A percentile compares a stretch with the other conserved stretches of the same genome.
These are phyloP conservation scores for Mimosa pudica DNA, from an alignment of 306 rosid species.

Conservation along the genomic window DNA sequence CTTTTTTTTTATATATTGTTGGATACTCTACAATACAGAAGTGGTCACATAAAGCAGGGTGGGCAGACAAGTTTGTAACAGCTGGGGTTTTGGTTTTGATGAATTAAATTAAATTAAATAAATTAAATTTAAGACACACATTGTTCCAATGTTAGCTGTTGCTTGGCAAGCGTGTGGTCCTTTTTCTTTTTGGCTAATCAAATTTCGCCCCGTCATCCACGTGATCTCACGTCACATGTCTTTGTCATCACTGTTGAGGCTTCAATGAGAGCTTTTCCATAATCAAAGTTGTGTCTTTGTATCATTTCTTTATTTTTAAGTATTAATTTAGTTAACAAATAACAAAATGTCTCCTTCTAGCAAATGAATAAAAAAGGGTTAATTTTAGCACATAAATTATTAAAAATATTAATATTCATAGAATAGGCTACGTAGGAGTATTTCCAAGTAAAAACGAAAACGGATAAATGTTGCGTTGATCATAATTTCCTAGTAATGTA, in stretches of 20 bases:
- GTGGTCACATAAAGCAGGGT: background rate
- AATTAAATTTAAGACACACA: background rate
- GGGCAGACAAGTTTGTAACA: background rate
- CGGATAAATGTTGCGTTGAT: no score
- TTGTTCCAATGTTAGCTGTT: background rate
- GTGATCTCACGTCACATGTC: background rate
- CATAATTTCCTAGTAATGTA: no score
- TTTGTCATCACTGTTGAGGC: background rate
- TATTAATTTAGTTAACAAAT: no score
- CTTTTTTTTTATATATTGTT: background rate
- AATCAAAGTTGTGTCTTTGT: background rate
- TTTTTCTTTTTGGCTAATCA: background rate
- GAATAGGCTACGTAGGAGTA: no score
- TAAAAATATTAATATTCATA: no score
- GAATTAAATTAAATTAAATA: background rate
- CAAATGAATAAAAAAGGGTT: no score
- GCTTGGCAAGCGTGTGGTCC: background rate
- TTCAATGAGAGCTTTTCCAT: background rate
- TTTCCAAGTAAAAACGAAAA: no score
- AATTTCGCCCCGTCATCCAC: background rate
- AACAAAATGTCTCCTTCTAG: no score
- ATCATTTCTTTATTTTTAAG: no score
- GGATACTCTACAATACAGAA: background rate
- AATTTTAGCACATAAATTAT: no score
- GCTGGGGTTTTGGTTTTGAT: background rate